Percentiles rank a stretch among this genome's conserved stretches.
Conservation (phyloP, 768 basidiomycete genomes). For the Nidularia sp. region DNA sequence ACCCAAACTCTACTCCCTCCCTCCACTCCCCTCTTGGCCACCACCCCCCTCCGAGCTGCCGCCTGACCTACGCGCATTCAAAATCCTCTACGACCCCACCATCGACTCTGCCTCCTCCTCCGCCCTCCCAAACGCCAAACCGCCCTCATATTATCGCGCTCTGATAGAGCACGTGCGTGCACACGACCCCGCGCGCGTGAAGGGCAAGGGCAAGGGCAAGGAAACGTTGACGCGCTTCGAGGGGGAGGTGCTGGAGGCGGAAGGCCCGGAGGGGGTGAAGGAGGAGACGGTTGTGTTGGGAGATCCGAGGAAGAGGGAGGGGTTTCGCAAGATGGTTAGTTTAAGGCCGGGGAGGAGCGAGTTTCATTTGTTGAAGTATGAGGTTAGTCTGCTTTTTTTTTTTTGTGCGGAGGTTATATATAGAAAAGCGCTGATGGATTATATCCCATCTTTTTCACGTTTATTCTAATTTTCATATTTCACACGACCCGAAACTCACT, state of each 20-base stretch:
- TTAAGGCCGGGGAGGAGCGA: conserved; percentile 19
- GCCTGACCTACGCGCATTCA: conserved; percentile 38
- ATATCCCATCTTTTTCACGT: too few species aligned
- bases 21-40: conserved; percentile 53
- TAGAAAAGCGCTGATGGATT: too few species aligned
- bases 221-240: conserved; percentile 50
- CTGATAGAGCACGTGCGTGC: conserved; percentile 37
- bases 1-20: conserved; percentile 14
- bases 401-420: background rate
- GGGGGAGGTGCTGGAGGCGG: conserved; percentile 49
- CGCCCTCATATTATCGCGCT: conserved; percentile 25
- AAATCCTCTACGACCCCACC: conserved; percentile 59
- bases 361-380: conserved; percentile 47
- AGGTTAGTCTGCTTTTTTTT: conserved; percentile 31
- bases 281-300: conserved; percentile 32
- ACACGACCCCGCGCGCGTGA: conserved; percentile 37
- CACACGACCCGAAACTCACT: background rate
- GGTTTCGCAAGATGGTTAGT: conserved; percentile 14
- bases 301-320: conserved; percentile 55
- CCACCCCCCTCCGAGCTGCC: conserved; percentile 49
- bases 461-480: background rate
- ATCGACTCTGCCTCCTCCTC: conserved; percentile 30
- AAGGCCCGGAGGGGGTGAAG: conserved; percentile 14
- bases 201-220: conserved; percentile 63
- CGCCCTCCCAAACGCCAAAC: conserved; percentile 8